phyloP scores from a whole-genome alignment of 352 stramenopile species.

The Achlya hypogyna region DNA sequence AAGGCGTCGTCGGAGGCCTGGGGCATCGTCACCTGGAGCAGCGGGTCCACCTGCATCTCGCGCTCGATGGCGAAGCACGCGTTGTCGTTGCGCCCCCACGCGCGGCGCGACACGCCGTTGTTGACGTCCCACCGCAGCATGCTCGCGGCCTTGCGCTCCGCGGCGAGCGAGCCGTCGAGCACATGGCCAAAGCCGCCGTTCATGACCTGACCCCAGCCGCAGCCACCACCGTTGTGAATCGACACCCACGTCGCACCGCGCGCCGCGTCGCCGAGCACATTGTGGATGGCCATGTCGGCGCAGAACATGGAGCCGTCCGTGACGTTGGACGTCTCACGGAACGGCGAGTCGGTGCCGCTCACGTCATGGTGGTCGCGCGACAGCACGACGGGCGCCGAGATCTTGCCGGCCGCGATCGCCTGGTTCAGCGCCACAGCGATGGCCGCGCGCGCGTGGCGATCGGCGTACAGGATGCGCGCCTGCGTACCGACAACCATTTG shows the following conservation, averaged over 20 bases:
- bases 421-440: constrained; percentile 82
- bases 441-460: constrained; percentile 59
- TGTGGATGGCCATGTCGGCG: constrained; percentile 86
- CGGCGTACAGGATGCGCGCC: constrained; percentile 80
- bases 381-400: constrained; percentile 68
- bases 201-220: constrained; percentile 83
- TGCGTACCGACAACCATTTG: constrained; percentile 83
- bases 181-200: constrained; percentile 86
- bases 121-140: constrained; percentile 88
- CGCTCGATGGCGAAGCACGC: constrained; percentile 71
- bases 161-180: constrained; percentile 64
- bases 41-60: constrained; percentile 73
- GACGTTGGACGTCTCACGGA: constrained; percentile 85
- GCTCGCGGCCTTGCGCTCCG: constrained; percentile 43
- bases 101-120: constrained; percentile 74
- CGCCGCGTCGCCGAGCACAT: constrained; percentile 77
- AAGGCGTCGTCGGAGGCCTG: constrained; percentile 24
- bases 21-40: constrained; percentile 36
- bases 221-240: constrained; percentile 84
- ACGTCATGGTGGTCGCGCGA: constrained; percentile 86
- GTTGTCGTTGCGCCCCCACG: constrained; percentile 81
- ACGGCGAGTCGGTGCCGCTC: constrained; percentile 79
- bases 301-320: constrained; percentile 78
- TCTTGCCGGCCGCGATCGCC: constrained; percentile 52
- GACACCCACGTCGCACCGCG: constrained; percentile 80